Percentiles rank a stretch among this genome's conserved stretches.
Conservation (phyloP, 768 basidiomycete genomes). For the Boletus reticuloceps region DNA sequence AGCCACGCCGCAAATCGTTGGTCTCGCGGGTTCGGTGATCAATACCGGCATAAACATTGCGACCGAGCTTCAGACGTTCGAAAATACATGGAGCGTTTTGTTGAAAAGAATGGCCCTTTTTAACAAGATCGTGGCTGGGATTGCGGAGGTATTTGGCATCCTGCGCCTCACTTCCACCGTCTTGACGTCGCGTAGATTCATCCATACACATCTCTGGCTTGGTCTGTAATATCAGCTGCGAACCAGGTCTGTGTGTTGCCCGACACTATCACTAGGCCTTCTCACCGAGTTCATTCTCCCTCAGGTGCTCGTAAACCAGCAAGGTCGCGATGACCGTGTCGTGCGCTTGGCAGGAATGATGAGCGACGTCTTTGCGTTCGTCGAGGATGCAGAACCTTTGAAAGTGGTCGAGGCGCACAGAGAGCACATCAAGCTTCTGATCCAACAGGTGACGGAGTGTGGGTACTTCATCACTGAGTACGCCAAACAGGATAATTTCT, state of each 20-base stretch:
- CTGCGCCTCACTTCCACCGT: neutral
- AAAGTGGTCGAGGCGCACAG: constrained; percentile 8
- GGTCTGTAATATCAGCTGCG: constrained; percentile 22
- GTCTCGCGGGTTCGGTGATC: neutral
- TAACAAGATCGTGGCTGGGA: constrained; percentile 6
- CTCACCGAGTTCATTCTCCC: neutral
- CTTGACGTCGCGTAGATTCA: constrained; percentile 13
- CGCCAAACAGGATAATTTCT: constrained; percentile 14
- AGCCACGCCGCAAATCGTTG: neutral
- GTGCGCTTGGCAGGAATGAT: constrained; percentile 19
- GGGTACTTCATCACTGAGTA: constrained; percentile 25
- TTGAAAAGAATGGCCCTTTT: constrained; percentile 12
- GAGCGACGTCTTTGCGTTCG: constrained; percentile 13
- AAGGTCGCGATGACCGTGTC: constrained; percentile 12
- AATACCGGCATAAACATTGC: neutral
- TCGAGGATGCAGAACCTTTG: constrained; percentile 7
- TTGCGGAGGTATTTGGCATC: constrained; percentile 12
- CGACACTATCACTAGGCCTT: neutral
- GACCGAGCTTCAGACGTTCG: constrained; percentile 10
- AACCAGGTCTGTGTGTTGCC: constrained; percentile 9
- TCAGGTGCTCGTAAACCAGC: constrained; percentile 19
- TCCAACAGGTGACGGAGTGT: constrained; percentile 23
- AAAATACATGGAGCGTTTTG: constrained; percentile 16
- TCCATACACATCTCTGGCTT: constrained; percentile 18
- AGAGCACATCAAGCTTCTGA: constrained; percentile 5